Evolutionary conservation across 2,329 filamentous ascomycete genomes (phyloP), one percentile per base, ranked within the genome.

Genomic region (Exophiala sideris): DNA sequence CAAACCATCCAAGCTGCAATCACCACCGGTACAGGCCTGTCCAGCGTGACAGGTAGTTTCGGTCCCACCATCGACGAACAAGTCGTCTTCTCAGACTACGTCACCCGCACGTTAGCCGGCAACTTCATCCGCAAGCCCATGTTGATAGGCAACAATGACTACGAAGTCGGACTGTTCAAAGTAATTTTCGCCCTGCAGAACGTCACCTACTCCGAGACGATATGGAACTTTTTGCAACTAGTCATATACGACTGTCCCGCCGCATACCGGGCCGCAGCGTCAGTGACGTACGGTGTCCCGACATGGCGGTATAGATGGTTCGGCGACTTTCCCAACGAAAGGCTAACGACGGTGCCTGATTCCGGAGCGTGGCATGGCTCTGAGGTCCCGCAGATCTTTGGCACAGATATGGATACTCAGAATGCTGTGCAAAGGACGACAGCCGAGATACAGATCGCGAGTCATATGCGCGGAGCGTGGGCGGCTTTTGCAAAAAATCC

Each of bases 251-350:
- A 12, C 35, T 38, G 35, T 38, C 35, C 35, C 10, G 35, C 35
- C 35, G 35, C 35, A 38, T 12, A 12, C 14, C 35, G 35, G 11
- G 29, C 40, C 18, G 12, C 11, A 14, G 40, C 40, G 5, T 10
- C 7, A 20, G 35, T 38, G 11, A 42, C 51, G 0, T 60, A 71
- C 18, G 67, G 63, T 5, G 67, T 77, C 2, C 67, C 74, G 0
- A 63, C 71, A 7, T 80, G 75, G 73, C 68, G 68, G 3, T 78
- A 73, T 44, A 73, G 76, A 29, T 80, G 78, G 61, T 69, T 75
- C 46, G 77, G 71, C 16, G 76, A 79, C 59, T 81, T 76, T 74
- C 58, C 73, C 29, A 80, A 78, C 52, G 73, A 74, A 1, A 67
- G 74, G 0, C 65, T 80, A 2, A 38, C 35, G 11, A 16, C 35